Base-by-base conservation (phyloP, 2,329 filamentous ascomycete species). In the Colletotrichum brevisporum region DNA sequence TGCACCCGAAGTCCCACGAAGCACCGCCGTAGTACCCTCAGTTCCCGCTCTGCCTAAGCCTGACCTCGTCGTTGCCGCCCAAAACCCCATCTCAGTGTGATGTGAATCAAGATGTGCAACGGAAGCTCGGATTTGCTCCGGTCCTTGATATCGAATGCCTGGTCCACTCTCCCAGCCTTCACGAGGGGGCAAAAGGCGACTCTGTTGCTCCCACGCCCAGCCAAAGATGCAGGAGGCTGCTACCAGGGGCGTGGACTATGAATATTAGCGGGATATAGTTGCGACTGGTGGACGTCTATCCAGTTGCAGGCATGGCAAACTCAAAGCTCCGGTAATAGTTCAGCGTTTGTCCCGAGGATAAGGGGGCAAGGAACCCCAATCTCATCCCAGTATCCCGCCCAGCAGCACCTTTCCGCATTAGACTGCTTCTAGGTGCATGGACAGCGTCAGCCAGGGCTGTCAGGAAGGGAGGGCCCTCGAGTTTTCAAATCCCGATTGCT, bases 1-100 rank as follows among this genome's bases (percentile, higher is more conserved):
- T 65, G 55, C 47, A 47, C 54, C 55, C 54, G 12, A n/a, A 43
- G 55, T 66, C 61, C 55, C 50, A 60, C 55, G 66, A 53, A 65
- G 61, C 41, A 41, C 18, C 9, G n/a, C 47, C 21, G 41, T 24
- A 16, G 61, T 5, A 43, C 16, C 48, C 31, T 13, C 47, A 31
- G 39, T 56, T 31, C 16, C 39, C 43, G 24, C 24, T 16, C 21
- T 39, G 27, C 21, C 24, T 18, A 2, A 4, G 50, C 15, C 1
- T 12, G 36, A 13, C 2, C 36, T 54, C 9, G 6, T 13, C 16
- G n/a, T 50, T 41, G 26, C 59, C 45, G 36, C 50, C 52, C 51
- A 56, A 47, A 56, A 39, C 4, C n/a, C 52, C 31, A 36, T 36
- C 10, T 36, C 31, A 36, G 48, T 48, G 51, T 21, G 12, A 4